Evolutionary conservation across 1,284 basidiomycete species (phyloP).

Genomic region (Malassezia sympodialis): DNA sequence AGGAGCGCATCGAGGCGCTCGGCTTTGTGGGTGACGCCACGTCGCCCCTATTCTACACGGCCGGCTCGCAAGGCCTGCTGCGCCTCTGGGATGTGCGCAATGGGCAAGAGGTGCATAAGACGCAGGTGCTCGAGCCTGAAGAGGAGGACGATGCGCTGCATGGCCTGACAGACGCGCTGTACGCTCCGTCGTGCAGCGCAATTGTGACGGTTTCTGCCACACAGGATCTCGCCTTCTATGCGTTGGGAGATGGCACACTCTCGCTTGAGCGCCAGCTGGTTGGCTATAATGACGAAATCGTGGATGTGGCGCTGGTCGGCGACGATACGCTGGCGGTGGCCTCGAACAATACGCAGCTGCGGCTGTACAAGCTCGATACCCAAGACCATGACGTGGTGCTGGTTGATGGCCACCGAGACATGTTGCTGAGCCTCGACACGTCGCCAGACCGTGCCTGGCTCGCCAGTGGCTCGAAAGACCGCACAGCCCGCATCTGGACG

Average conservation of each 20-base stretch:
- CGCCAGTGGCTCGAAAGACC: slow-evolving; percentile 85
- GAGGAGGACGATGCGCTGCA: slow-evolving; percentile 32
- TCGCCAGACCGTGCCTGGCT: slow-evolving; percentile 62
- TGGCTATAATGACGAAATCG: slow-evolving; percentile 96
- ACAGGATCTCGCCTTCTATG: slow-evolving; percentile 78
- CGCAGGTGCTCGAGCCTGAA: background rate
- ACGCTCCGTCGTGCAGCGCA: background rate
- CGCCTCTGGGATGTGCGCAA: slow-evolving; percentile 29
- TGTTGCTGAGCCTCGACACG: slow-evolving; percentile 74
- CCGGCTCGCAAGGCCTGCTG: slow-evolving; percentile 29
- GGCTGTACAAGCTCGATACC: slow-evolving; percentile 60
- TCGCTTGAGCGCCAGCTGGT: slow-evolving; percentile 61
- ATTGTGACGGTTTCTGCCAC: slow-evolving; percentile 79
- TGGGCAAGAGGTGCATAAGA: background rate
- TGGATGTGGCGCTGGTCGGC: slow-evolving; percentile 58
- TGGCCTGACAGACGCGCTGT: slow-evolving; percentile 34
- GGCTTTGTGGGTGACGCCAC: slow-evolving; percentile 47
- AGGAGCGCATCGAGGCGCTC: slow-evolving; percentile 38
- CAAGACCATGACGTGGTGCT: slow-evolving; percentile 28
- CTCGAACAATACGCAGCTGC: slow-evolving; percentile 85
- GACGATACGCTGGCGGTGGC: slow-evolving; percentile 77
- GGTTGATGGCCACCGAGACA: slow-evolving; percentile 62
- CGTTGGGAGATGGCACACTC: slow-evolving; percentile 51
- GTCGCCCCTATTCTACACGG: slow-evolving; percentile 54
- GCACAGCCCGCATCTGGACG: slow-evolving; percentile 71